These are phyloP conservation scores for Solanum clarkiae DNA, from an alignment of 257 asterid species.

Conservation along the genomic window DNA sequence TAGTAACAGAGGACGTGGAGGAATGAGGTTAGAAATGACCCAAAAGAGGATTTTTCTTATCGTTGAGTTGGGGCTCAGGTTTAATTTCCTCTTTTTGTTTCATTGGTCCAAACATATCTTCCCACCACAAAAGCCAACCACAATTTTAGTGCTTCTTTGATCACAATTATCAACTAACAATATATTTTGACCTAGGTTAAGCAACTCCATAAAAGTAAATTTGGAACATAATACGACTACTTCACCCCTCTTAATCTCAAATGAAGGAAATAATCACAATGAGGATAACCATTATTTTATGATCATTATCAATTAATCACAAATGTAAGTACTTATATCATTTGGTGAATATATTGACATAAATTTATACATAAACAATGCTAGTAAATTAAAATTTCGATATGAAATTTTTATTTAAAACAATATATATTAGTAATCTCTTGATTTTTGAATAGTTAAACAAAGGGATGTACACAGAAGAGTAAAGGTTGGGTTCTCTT, in stretches of 20 bases:
- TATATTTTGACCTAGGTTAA: neutral
- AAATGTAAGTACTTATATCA: too few species aligned
- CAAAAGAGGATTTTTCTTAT: constrained; percentile 25
- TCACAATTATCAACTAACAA: neutral
- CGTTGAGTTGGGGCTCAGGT: constrained; percentile 32
- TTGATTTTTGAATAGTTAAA: neutral
- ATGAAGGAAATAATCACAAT: neutral
- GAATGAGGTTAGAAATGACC: constrained; percentile 4
- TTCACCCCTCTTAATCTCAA: neutral
- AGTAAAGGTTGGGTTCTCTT: too few species aligned
- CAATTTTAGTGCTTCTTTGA: too few species aligned
- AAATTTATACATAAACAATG: too few species aligned
- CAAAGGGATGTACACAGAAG: too few species aligned
- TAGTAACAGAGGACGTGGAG: neutral
- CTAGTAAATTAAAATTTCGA: too few species aligned
- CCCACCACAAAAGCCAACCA: neutral
- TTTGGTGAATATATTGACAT: neutral
- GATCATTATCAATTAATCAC: too few species aligned
- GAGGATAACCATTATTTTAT: too few species aligned
- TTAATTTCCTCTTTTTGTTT: neutral
- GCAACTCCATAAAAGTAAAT: neutral
- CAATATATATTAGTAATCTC: neutral
- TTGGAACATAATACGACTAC: too few species aligned
- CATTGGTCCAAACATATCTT: neutral
- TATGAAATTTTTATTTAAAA: too few species aligned